Evolutionary conservation across 1,139 yeast genomes (phyloP), one percentile per base, ranked within the genome.

Genomic region (Neolecta irregularis): DNA sequence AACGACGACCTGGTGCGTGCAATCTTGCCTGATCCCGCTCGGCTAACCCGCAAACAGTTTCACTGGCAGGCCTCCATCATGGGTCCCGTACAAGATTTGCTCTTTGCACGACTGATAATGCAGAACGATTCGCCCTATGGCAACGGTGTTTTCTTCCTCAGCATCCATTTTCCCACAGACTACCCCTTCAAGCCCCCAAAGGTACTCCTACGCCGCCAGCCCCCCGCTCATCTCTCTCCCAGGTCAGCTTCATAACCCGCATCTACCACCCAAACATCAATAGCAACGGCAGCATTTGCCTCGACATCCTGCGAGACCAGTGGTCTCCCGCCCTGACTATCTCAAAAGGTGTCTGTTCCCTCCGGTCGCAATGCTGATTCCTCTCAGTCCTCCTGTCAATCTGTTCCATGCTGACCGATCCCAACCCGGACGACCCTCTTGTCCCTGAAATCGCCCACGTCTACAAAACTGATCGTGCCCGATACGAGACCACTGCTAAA

Each of bases 391-490:
- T 81, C 50, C 67, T 81, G 51, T 79, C 93, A 35, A 80, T 81
- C 54, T 80, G 93, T 56, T 81, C 93, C 19, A 66, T 81, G 60
- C 69, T 80, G 55, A 85, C 96, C 30, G 96, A 85, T 58, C 95
- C 95, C 38, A 85, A 85, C 55, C 95, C 95, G 6, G 26, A 28
- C 15, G 31, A 28, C 5, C 31, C 32, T 12, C 32, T 26, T 33
- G 99, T 88, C 33, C 96, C 96, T 19, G 98, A 88, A 62, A 88
- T 88, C 52, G 98, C 98, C 42, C 93, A 88, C 56, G 73, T 83
- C 48, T 91, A 88, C 67, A 85, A 85, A 67, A 81, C 83, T 48
- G 96, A 88, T 63, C 72, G 93, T 57, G 67, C 83, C 41, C 80
- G 85, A 61, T 88, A 85, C 58, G 96, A 88, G 62, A 81, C 93